These are phyloP conservation scores for Populus pruinosa DNA, from an alignment of 345 rosid species.

Conservation along the genomic window DNA sequence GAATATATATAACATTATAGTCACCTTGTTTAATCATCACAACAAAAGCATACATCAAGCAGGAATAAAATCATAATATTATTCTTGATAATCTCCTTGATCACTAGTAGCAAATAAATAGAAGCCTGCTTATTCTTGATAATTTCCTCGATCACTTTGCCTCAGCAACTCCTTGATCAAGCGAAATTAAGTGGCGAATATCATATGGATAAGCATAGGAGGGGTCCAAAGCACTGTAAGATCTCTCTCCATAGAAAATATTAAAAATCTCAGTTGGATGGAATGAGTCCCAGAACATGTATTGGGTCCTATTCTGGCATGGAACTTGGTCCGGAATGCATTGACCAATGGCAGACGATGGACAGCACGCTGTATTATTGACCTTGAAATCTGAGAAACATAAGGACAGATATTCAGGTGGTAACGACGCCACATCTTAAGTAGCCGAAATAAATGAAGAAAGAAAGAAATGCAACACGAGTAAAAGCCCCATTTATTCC, in stretches of 20 bases:
- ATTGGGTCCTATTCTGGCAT: constrained; percentile 32
- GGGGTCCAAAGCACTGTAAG: constrained; percentile 6
- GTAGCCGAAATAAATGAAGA: background rate
- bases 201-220: constrained; percentile 29
- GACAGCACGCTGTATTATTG: background rate
- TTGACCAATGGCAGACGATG: background rate
- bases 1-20: no score
- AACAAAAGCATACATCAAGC: background rate
- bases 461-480: background rate
- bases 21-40: no score
- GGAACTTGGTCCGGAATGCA: constrained; percentile 29
- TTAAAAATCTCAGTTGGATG: constrained; percentile 44
- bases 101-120: no score
- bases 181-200: constrained; percentile 11
- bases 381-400: constrained; percentile 9
- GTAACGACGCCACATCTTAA: background rate
- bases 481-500: no score
- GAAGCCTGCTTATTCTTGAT: background rate
- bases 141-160: background rate
- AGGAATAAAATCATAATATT: background rate
- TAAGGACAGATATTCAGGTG: background rate
- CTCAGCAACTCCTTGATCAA: background rate
- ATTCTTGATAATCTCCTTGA: no score
- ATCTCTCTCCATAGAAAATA: constrained; percentile 19
- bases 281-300: constrained; percentile 50